Evolutionary conservation across 2,329 filamentous ascomycete species (phyloP), one percentile per base, ranked within the genome.

Genomic region (Ambrosiella beaveri): DNA sequence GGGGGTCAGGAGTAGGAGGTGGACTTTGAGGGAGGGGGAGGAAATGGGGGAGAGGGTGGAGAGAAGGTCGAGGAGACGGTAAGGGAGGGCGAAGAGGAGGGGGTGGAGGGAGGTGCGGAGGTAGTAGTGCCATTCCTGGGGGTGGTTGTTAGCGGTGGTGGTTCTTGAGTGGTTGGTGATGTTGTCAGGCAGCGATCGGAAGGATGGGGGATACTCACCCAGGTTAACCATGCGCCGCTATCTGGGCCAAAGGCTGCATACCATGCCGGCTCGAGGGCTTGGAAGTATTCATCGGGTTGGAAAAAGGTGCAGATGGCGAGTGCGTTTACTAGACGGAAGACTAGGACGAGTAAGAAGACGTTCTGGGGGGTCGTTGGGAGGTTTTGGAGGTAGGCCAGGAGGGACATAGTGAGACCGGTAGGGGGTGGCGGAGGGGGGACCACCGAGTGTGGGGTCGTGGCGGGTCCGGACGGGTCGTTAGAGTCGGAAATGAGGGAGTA

Each of bases 241-340:
- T 76, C 68, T 1, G 74, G 66, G 19, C 90, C 90, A 75, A 95
- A 96, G 2, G 86, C 86, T 58, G 93, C 77, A 65, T 83, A 75
- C 90, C 91, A 97, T 63, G 93, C 93, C 57, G 93, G 91, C 72
- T 98, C 93, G 50, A 97, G 79, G 1, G 89, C 86, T 68, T 98
- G 93, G 66, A 93, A 98, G 74, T 88, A 97, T 70, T 98, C 93
- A 73, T 98, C 93, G 36, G 93, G 93, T 70, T 98, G 93, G 72
- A 98, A 98, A 69, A 96, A 98, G 17, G 93, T 97, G 63, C 80
- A 75, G 59, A 94, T 75, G 62, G 76, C 81, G 64, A 93, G 75
- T 38, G 88, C 83, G 71, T 95, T 95, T 68, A 86, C 69, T 63
- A 91, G 76, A 57, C 93, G 87, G 62, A 95, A 78, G 45, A 80